Base-by-base conservation (phyloP, 2,329 filamentous ascomycete species). In the Aspergillus melleus region DNA sequence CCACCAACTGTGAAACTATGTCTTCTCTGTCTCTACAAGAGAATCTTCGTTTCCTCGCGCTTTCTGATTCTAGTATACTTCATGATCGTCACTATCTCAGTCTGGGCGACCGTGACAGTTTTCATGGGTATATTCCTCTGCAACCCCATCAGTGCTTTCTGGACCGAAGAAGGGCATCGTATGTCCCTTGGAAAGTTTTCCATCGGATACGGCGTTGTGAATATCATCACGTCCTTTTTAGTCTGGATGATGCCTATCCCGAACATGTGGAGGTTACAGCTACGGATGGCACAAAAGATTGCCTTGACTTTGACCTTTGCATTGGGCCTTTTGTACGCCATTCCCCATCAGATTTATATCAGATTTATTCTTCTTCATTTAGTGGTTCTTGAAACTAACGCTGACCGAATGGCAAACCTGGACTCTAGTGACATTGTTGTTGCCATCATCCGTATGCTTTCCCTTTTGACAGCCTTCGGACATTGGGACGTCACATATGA, bases 161-260 rank as follows among this genome's bases (percentile, higher is more conserved):
- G 54, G 54, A 55, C 46, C 6, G 54, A 39, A 12, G 6, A 39
- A 5, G 54, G 54, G n/a, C 8, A 42, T 50, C 50, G 54, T 30
- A 26, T 55, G 8, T 30, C 54, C 2, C 30, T 55, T 3, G 36
- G 24, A 14, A 6, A 19, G 9, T 50, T 55, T 19, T 29, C 54
- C 6, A 19, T 55, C 19, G 54, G 46, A 20, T 55, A 50, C 19
- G 54, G 39, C 26, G 49, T 55, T 4, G 54, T 55, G 2, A 55
- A 50, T 24, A 55, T 55, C 14, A 8, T 29, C 11, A 55, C 54
- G 3, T 46, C 50, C 11, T 6, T 55, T 20, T 30, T 19, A 4
- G 54, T 55, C 14, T 55, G 54, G 54, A 29, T 50, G 24, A 55
- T 55, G 54, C 46, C 46, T 16, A 50, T 55, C 14, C 54, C 54